Percentiles rank a stretch among this genome's conserved stretches.
phyloP scores from a whole-genome alignment of 2,329 filamentous ascomycete species.

The Diaporthe sp. region DNA sequence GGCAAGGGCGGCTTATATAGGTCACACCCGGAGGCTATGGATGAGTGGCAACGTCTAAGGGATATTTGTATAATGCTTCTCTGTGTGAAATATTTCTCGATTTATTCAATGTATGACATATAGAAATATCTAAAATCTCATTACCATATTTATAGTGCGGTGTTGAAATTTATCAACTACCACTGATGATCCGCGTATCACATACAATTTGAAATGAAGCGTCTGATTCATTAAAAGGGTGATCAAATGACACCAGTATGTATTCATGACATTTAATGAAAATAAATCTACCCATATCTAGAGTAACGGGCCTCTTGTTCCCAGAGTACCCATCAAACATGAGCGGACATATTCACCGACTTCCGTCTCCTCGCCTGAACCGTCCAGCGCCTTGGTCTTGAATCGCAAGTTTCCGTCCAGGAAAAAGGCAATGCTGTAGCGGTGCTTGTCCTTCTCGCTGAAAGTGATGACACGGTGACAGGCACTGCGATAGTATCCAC shows the following conservation, averaged over 20 bases:
- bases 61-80: neutral
- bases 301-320: constrained; percentile 9
- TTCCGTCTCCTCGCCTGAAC: constrained; percentile 12
- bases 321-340: neutral
- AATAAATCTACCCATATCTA: neutral
- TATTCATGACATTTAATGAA: neutral
- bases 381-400: constrained; percentile 16
- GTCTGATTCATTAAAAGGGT: neutral
- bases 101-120: neutral
- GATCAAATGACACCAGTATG: neutral
- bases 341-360: constrained; percentile 20
- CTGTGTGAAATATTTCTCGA: neutral
- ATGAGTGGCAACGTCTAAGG: neutral
- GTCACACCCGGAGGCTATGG: constrained; percentile 32
- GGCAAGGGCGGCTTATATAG: constrained; percentile 46
- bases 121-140: neutral
- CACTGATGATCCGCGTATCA: neutral
- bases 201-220: neutral
- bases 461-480: constrained; percentile 49
- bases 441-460: constrained; percentile 42
- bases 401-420: constrained; percentile 44
- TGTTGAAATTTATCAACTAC: neutral
- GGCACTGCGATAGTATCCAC: constrained; percentile 49
- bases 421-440: constrained; percentile 49
- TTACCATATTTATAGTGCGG: neutral